Evolutionary conservation across 495 filamentous ascomycete genomes (phyloP).

Genomic region (Annulohypoxylon moriforme): DNA sequence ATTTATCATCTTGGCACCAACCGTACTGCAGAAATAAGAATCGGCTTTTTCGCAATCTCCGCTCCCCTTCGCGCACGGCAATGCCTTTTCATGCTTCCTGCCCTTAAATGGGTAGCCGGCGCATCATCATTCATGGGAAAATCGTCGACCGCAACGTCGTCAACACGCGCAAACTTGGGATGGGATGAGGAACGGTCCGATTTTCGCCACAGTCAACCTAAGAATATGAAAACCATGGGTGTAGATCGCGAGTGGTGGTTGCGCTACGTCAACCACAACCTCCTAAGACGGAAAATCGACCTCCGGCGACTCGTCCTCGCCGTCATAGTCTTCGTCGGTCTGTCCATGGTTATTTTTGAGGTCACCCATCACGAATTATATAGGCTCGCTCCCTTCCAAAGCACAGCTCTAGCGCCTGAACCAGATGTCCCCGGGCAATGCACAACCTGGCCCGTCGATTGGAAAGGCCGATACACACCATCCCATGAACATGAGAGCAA

Average conservation of each 20-base stretch:
- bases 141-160: conserved; percentile 17
- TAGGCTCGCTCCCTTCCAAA: conserved; percentile 27
- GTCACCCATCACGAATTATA: conserved; percentile 43
- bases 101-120: conserved; percentile 24
- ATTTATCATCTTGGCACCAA: conserved; percentile 21
- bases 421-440: conserved; percentile 36
- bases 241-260: conserved; percentile 33
- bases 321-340: conserved; percentile 23
- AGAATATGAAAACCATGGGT: conserved; percentile 11
- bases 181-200: conserved; percentile 31
- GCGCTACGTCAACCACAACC: conserved; percentile 31
- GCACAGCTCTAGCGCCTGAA: neutral
- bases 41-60: conserved; percentile 2
- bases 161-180: conserved; percentile 22
- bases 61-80: conserved; percentile 8
- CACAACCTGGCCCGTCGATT: conserved; percentile 47
- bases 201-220: conserved; percentile 12
- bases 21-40: conserved; percentile 10
- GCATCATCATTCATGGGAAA: conserved; percentile 31
- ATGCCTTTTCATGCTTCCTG: conserved; percentile 11
- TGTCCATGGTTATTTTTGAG: conserved; percentile 40
- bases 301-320: conserved; percentile 31
- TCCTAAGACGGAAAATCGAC: conserved; percentile 34
- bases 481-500: neutral
- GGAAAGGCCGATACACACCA: conserved; percentile 32